Evolutionary conservation across 805 yeast genomes (phyloP).

Genomic region (Saccharomycopsis sp.): DNA sequence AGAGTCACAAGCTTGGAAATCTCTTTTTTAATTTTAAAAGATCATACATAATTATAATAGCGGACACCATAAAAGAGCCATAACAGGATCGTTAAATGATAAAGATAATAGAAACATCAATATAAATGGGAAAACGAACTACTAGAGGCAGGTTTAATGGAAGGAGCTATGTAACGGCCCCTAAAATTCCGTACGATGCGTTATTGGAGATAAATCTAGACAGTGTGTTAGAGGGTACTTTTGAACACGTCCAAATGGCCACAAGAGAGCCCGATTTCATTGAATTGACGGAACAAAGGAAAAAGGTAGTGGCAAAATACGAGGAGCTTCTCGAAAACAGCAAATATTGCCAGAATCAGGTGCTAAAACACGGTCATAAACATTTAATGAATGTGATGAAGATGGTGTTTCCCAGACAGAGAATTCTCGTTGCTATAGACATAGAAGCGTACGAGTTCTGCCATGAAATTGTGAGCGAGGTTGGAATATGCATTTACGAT

Average conservation of each 20-base stretch:
- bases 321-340: neutral
- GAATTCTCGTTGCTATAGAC: conserved; percentile 43
- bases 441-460: conserved; percentile 51
- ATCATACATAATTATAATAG: too few species aligned
- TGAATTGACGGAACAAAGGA: neutral
- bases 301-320: neutral
- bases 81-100: neutral
- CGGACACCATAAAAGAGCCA: too few species aligned
- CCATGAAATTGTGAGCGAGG: conserved; percentile 41
- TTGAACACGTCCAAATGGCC: neutral
- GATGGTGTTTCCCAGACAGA: conserved; percentile 21
- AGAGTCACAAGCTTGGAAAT: too few species aligned
- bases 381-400: conserved; percentile 2
- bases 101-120: neutral
- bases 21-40: too few species aligned
- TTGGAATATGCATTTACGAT: conserved; percentile 52
- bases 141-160: neutral
- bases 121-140: neutral
- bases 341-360: neutral
- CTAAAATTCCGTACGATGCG: neutral
- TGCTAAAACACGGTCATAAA: neutral
- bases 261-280: neutral
- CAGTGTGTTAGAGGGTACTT: neutral
- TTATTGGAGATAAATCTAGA: neutral
- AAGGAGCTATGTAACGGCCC: neutral